phyloP scores from a whole-genome alignment of 345 rosid genomes.

The Salix udensis region DNA sequence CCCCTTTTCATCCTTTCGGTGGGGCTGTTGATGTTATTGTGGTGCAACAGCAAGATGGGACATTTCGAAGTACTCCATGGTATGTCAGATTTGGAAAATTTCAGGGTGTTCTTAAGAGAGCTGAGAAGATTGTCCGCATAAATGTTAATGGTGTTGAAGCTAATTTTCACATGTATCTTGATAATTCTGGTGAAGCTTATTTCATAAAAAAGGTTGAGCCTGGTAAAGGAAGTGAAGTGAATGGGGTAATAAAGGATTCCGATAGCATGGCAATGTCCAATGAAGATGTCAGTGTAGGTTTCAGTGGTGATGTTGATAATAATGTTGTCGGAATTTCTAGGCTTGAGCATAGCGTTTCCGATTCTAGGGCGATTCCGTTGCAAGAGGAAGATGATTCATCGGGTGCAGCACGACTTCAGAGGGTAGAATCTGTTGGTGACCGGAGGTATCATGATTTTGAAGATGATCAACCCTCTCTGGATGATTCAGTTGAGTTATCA shows the following conservation, averaged over 20 bases:
- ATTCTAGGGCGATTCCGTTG: conserved; percentile 43
- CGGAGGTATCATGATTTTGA: conserved; percentile 65
- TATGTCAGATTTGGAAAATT: conserved; percentile 90
- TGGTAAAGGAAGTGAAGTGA: conserved; percentile 28
- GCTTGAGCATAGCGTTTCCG: conserved; percentile 69
- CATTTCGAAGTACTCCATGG: conserved; percentile 86
- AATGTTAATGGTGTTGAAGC: conserved; percentile 78
- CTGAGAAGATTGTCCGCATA: conserved; percentile 72
- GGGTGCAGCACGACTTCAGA: conserved; percentile 36
- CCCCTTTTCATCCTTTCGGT: conserved; percentile 94
- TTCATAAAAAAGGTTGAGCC: conserved; percentile 68
- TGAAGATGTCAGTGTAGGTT: conserved; percentile 19
- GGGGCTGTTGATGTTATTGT: conserved; percentile 94
- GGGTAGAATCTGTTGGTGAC: conserved; percentile 69
- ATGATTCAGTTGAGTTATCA: conserved; percentile 39
- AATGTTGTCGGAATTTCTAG: conserved; percentile 22
- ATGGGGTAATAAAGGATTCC: conserved; percentile 20
- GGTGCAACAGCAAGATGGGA: conserved; percentile 81
- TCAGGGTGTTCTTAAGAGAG: conserved; percentile 89
- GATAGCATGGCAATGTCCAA: conserved; percentile 14
- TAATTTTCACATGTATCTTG: conserved; percentile 82
- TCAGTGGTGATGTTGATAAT: conserved; percentile 19
- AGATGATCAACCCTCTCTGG: conserved; percentile 57
- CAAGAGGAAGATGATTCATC: conserved; percentile 42
- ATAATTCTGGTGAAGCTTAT: conserved; percentile 91